phyloP scores from a whole-genome alignment of 2,329 filamentous ascomycete species.

The Xylariomycetidae sp. region DNA sequence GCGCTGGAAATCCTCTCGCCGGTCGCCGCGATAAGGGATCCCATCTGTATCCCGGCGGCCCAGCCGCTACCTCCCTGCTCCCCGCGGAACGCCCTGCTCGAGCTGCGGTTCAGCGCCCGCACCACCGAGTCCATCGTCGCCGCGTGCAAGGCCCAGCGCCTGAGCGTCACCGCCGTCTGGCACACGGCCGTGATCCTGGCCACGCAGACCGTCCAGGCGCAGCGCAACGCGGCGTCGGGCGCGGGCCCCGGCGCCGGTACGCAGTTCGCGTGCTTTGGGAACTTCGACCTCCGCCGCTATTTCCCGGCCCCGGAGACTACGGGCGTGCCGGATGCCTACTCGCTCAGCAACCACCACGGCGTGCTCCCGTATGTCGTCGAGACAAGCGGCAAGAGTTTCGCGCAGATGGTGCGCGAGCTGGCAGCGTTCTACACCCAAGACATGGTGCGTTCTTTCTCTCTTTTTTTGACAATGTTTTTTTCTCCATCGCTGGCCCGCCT shows the following conservation, averaged over 20 bases:
- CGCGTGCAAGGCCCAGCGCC: constrained; percentile 6
- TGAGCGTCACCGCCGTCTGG: constrained; percentile 9
- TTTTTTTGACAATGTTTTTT: no score
- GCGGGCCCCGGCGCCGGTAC: background rate
- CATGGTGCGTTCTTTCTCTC: no score
- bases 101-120: constrained; percentile 3
- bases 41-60: constrained; percentile 4
- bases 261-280: constrained; percentile 9
- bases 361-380: constrained; percentile 7
- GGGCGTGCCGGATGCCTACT: constrained; percentile 1
- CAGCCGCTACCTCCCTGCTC: constrained; percentile 5
- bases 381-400: constrained; percentile 5
- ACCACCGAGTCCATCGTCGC: constrained; percentile 5
- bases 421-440: constrained; percentile 6
- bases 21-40: constrained; percentile 4
- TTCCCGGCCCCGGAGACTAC: constrained; percentile 3
- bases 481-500: no score
- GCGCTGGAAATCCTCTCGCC: constrained; percentile 7
- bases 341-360: constrained; percentile 9
- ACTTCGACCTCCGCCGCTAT: constrained; percentile 10
- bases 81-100: constrained; percentile 3
- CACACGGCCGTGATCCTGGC: constrained; percentile 8
- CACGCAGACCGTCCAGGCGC: constrained; percentile 6
- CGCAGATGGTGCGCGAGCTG: constrained; percentile 6
- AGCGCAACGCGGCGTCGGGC: constrained; percentile 1